phyloP scores from a whole-genome alignment of 2,329 filamentous ascomycete species.

The Microcyclospora tardicrescens region DNA sequence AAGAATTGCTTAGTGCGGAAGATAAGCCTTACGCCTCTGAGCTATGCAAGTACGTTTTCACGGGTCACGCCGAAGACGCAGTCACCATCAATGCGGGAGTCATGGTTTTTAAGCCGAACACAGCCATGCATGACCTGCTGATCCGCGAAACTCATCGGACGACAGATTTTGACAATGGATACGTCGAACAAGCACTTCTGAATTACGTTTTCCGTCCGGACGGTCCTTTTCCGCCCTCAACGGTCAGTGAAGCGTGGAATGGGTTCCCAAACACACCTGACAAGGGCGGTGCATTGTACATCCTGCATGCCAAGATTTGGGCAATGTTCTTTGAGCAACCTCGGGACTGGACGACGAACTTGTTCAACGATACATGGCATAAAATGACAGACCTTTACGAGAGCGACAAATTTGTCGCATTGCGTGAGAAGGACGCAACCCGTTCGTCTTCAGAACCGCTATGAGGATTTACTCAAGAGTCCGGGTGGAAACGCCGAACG shows the following conservation, averaged over 20 bases:
- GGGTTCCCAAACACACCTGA: constrained; percentile 16
- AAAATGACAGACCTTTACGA: constrained; percentile 3
- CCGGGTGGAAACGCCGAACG: too few relatives aligned
- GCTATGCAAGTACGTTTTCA: constrained; percentile 21
- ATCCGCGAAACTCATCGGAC: constrained; percentile 23
- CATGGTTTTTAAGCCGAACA: constrained; percentile 21
- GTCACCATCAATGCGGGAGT: constrained; percentile 22
- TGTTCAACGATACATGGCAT: constrained; percentile 3
- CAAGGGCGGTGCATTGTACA: constrained; percentile 16
- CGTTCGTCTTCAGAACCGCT: too few relatives aligned
- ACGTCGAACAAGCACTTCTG: constrained; percentile 24
- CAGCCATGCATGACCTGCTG: constrained; percentile 19
- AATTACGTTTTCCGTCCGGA: constrained; percentile 21
- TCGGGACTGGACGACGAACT: constrained; percentile 1
- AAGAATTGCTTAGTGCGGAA: constrained; percentile 14
- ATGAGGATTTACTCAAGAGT: too few relatives aligned
- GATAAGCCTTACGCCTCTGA: constrained; percentile 12
- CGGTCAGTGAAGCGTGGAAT: constrained; percentile 18
- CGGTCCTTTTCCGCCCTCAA: constrained; percentile 18
- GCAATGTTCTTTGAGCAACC: background rate
- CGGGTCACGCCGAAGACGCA: constrained; percentile 10
- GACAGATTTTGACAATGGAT: constrained; percentile 17
- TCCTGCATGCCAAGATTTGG: constrained; percentile 27
- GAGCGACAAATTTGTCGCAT: constrained; percentile 2
- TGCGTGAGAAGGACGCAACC: constrained; percentile 1